Percentiles rank a stretch among this genome's conserved stretches.
Conservation (phyloP, 2,329 filamentous ascomycete genomes). For the Colletotrichum sojae region DNA sequence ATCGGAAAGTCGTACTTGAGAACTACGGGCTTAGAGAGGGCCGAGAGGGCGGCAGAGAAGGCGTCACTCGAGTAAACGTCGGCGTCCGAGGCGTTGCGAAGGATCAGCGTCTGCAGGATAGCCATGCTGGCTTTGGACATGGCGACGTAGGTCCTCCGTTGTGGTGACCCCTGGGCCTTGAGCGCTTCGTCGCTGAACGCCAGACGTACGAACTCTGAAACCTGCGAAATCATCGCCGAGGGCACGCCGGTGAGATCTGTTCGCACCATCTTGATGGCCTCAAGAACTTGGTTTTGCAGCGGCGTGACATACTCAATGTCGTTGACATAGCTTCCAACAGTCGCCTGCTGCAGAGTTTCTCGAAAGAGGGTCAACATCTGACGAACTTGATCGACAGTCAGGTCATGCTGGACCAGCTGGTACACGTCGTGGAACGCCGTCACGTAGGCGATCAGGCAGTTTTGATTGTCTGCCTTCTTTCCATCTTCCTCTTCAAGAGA, state of each 20-base stretch:
- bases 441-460: conserved; percentile 88
- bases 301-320: conserved; percentile 82
- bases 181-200: conserved; percentile 68
- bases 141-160: conserved; percentile 86
- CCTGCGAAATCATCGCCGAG: conserved; percentile 76
- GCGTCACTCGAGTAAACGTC: conserved; percentile 80
- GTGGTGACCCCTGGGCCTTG: conserved; percentile 48
- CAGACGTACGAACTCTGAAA: conserved; percentile 79
- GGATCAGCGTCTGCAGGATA: conserved; percentile 73
- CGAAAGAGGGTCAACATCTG: conserved; percentile 81
- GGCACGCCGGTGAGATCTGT: conserved; percentile 76
- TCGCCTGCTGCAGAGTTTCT: conserved; percentile 79
- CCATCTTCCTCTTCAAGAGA: conserved; percentile 51
- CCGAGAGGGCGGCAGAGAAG: conserved; percentile 74
- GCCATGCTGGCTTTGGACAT: conserved; percentile 87
- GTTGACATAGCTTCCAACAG: conserved; percentile 75
- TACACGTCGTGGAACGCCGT: conserved; percentile 84
- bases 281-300: conserved; percentile 78
- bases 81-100: conserved; percentile 71
- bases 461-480: conserved; percentile 77
- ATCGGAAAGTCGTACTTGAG: conserved; percentile 86
- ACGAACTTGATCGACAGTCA: conserved; percentile 74
- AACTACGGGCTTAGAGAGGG: conserved; percentile 78
- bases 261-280: conserved; percentile 76
- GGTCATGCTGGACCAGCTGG: conserved; percentile 75